A percentile compares a stretch with the other conserved stretches of the same genome.
Conservation (phyloP, 805 yeast species). For the Candida vartiovaarae region DNA sequence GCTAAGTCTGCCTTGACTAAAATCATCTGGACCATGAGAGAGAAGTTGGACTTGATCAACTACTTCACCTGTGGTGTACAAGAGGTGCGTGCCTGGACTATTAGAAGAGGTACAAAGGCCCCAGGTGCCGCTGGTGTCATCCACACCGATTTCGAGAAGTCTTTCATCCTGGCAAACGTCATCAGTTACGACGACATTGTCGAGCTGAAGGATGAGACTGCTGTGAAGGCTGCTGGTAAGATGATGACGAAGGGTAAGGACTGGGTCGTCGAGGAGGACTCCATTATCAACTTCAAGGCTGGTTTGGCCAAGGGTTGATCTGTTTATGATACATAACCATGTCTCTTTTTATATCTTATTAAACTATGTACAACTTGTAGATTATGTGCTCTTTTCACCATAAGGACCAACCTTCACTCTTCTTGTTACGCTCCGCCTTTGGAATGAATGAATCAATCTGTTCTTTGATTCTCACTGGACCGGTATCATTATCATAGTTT, state of each 20-base stretch:
- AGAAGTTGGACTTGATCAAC: slow-evolving; percentile 77
- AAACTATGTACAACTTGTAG: slow-evolving; percentile 1
- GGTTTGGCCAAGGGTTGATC: slow-evolving; percentile 68
- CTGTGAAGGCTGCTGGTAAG: slow-evolving; percentile 85
- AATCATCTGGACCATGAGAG: slow-evolving; percentile 82
- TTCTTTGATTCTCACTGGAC: slow-evolving; percentile 66
- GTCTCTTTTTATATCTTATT: not conserved
- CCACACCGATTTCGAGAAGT: slow-evolving; percentile 90
- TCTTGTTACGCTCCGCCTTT: slow-evolving; percentile 56
- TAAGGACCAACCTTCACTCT: slow-evolving; percentile 44
- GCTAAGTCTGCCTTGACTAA: slow-evolving; percentile 78
- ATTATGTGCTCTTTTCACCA: slow-evolving; percentile 4
- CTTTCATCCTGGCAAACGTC: slow-evolving; percentile 91
- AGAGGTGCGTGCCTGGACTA: slow-evolving; percentile 98
- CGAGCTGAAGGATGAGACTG: slow-evolving; percentile 72
- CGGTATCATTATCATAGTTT: slow-evolving; percentile 74
- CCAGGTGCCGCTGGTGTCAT: slow-evolving; percentile 99
- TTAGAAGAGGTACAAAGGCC: slow-evolving; percentile 84
- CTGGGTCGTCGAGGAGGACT: slow-evolving; percentile 93
- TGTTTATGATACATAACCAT: not conserved
- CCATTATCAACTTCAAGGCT: slow-evolving; percentile 84
- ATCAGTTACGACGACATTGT: slow-evolving; percentile 77
- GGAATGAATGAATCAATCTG: slow-evolving; percentile 76
- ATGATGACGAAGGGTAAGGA: slow-evolving; percentile 89
- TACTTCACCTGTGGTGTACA: slow-evolving; percentile 95